Conservation (phyloP, 129 eudicot genomes). For the Gnaphalium uliginosum region DNA sequence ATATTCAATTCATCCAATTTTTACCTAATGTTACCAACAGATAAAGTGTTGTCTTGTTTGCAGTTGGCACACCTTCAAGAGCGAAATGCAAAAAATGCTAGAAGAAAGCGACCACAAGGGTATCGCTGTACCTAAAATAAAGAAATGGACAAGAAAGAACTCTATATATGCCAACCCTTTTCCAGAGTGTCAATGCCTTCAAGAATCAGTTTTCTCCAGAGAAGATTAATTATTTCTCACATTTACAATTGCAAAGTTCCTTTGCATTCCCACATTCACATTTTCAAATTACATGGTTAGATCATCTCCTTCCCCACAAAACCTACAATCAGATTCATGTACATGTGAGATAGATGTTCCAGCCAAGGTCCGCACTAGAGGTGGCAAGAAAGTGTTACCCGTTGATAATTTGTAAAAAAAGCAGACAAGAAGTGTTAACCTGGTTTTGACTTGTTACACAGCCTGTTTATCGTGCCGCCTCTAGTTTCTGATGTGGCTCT, state of each 20-base stretch:
- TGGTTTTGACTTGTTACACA: neutral
- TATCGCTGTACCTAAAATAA: conserved; percentile 54
- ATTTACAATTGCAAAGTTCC: conserved; percentile 16
- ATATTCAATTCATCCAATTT: neutral
- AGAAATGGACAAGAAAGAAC: conserved; percentile 57
- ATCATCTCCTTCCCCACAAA: conserved; percentile 12
- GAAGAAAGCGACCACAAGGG: conserved; percentile 84
- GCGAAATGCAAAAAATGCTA: conserved; percentile 67
- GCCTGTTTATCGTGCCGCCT: too few relatives aligned
- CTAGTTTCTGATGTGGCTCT: neutral
- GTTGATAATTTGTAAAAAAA: too few relatives aligned
- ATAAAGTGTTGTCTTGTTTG: conserved; percentile 14
- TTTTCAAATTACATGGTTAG: conserved; percentile 10
- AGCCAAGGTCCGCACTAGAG: neutral
- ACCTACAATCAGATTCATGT: neutral
- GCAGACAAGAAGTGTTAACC: neutral
- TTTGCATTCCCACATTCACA: neutral
- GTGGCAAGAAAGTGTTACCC: neutral
- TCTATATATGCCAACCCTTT: conserved; percentile 72
- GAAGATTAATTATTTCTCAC: conserved; percentile 22
- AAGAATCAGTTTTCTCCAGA: conserved; percentile 44
- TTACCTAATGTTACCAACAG: neutral
- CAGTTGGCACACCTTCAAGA: conserved; percentile 82
- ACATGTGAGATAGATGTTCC: conserved; percentile 16
- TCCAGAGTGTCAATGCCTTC: conserved; percentile 82